Evolutionary conservation across 345 rosid genomes (phyloP), one percentile per base, ranked within the genome.

Genomic region (Sisymbrium irio): DNA sequence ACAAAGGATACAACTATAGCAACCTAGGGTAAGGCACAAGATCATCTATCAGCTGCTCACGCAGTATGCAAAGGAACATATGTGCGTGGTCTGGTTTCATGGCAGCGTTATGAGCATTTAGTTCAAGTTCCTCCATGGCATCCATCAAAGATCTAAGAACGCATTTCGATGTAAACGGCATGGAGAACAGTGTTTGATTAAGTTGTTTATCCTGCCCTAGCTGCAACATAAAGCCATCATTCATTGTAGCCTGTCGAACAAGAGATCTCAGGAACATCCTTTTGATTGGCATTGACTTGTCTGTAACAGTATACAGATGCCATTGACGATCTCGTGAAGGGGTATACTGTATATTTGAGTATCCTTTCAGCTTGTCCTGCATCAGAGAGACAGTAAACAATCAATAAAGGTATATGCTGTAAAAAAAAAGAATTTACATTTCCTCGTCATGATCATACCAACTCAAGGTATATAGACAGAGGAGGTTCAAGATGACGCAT

Each of bases 41-140:
- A 83, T 96, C 97, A 64, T 88, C 82, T 44, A 96, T 86, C 75
- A 85, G 85, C 77, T 96, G 99, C 83, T 90, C 97, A 28, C 87
- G 94, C 57, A 96, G 58, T 69, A 96, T 82, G 69, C 93, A 92
- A 41, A 96, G 97, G 78, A 92, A 96, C 99, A 96, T 90, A 69
- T 96, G 96, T 40, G 93, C 96, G 71, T 92, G 96, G 74, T 92
- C 99, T 42, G 85, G 83, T 81, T 86, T 92, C 72, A 86, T 76
- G 58, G 85, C 79, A 71, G 96, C 86, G 83, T 84, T 96, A 76
- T 96, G 99, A 64, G 84, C 81, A 77, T 92, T 89, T 64, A 96
- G 90, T 80, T 96, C 99, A 81, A 96, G 82, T 79, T 96, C 99
- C 80, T 96, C 99, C 98, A 96, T 89, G 60, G 98, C 98, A 79